Evolutionary conservation across 2,329 filamentous ascomycete species (phyloP).

Genomic region (Mariannaea sp.): DNA sequence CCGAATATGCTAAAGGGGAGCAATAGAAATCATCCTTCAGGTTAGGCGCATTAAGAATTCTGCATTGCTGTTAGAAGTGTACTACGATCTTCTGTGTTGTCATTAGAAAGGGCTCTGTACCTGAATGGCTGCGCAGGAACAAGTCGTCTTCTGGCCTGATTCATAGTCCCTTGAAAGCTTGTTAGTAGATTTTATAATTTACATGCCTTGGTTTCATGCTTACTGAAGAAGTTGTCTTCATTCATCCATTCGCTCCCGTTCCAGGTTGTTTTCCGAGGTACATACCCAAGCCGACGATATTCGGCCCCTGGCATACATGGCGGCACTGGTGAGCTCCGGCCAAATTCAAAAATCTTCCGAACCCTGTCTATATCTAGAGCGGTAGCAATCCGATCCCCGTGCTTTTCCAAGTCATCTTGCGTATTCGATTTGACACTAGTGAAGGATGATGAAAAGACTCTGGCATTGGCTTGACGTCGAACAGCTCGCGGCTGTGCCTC

Average conservation of each 20-base stretch:
- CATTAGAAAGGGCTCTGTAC: slow-evolving; percentile 46
- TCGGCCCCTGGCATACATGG: not conserved
- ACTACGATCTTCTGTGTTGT: not conserved
- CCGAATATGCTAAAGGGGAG: slow-evolving; percentile 84
- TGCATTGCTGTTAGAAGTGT: slow-evolving; percentile 48
- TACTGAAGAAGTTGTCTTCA: slow-evolving; percentile 22
- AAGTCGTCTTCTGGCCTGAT: slow-evolving; percentile 39
- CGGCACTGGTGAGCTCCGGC: slow-evolving; percentile 21
- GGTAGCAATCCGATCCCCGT: slow-evolving; percentile 75
- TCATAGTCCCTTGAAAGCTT: slow-evolving; percentile 21
- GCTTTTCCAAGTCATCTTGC: slow-evolving; percentile 67
- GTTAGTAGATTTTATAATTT: slow-evolving; percentile 9
- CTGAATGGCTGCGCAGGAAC: slow-evolving; percentile 79
- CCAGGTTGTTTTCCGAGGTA: slow-evolving; percentile 34
- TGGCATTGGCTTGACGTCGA: slow-evolving; percentile 75
- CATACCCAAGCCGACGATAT: not conserved
- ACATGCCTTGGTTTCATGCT: not conserved
- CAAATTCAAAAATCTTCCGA: slow-evolving; percentile 67
- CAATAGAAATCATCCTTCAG: slow-evolving; percentile 97
- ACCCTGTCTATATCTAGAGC: slow-evolving; percentile 80
- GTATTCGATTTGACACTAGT: slow-evolving; percentile 46
- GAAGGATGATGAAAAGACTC: slow-evolving; percentile 62
- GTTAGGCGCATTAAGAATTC: slow-evolving; percentile 84
- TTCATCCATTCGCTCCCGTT: slow-evolving; percentile 35
- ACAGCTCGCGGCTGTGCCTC: slow-evolving; percentile 67